phyloP scores from a whole-genome alignment of 2,329 filamentous ascomycete genomes.

The Pseudocercospora fuligena region DNA sequence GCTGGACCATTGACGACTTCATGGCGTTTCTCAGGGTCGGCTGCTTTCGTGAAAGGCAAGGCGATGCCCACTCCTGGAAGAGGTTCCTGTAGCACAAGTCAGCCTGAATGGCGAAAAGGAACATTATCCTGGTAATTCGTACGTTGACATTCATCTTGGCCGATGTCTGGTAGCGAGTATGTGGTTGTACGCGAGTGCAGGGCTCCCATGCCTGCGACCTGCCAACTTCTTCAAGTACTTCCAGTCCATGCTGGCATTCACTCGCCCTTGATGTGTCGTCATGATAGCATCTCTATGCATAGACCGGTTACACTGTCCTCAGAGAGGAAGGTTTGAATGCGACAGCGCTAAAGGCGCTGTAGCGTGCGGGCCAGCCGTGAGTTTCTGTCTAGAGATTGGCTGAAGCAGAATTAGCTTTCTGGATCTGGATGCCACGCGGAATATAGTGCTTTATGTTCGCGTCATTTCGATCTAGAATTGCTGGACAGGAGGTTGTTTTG shows the following conservation, averaged over 20 bases:
- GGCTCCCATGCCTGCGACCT: background rate
- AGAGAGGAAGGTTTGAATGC: background rate
- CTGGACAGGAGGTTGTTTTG: background rate
- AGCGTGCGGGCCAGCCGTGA: background rate
- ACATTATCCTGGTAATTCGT: background rate
- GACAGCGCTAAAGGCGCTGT: constrained; percentile 2
- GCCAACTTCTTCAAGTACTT: constrained; percentile 3
- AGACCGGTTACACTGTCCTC: background rate
- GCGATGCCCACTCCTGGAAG: constrained; percentile 35
- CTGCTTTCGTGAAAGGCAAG: constrained; percentile 41
- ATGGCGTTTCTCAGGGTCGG: constrained; percentile 30
- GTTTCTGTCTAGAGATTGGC: background rate
- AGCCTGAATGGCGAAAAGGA: background rate
- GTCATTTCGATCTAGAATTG: background rate
- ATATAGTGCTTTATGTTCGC: background rate
- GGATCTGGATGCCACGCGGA: constrained; percentile 1
- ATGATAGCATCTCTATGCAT: background rate
- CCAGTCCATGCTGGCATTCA: background rate
- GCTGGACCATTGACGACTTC: constrained; percentile 31
- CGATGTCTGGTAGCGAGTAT: background rate
- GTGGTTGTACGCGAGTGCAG: background rate
- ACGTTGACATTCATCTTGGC: constrained; percentile 2
- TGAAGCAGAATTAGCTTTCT: background rate
- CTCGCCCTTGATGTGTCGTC: background rate
- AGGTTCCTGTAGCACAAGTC: constrained; percentile 12